These are phyloP conservation scores for Prunus campanulata DNA, from an alignment of 306 rosid genomes.

Conservation along the genomic window DNA sequence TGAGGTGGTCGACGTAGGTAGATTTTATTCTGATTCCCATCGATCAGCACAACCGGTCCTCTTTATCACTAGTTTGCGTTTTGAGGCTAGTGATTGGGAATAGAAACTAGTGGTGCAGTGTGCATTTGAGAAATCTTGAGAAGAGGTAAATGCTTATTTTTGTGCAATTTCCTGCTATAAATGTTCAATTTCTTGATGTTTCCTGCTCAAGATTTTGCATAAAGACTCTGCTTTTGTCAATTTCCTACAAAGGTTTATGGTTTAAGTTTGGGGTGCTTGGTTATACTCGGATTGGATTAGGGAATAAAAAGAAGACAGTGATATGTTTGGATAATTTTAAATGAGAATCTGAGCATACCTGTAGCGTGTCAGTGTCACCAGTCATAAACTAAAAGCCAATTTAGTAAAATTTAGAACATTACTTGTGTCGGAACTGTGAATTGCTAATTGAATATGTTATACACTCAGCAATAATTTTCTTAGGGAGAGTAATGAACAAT, in stretches of 20 bases:
- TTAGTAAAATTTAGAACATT: not conserved
- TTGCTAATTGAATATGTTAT: not conserved
- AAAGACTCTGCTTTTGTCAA: not conserved
- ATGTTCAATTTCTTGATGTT: not conserved
- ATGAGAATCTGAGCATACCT: not conserved
- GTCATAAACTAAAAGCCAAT: not conserved
- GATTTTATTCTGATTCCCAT: no score
- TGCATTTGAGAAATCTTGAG: not conserved
- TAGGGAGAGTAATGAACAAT: not conserved
- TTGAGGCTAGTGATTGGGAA: not conserved
- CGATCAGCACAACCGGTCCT: not conserved
- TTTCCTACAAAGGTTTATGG: not conserved
- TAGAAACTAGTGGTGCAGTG: not conserved
- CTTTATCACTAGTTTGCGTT: not conserved
- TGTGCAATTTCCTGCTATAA: not conserved
- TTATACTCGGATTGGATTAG: no score
- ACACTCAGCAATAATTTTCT: not conserved
- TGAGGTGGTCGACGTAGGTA: no score
- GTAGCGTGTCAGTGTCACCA: no score
- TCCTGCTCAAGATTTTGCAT: not conserved
- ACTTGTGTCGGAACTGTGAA: not conserved
- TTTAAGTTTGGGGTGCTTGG: not conserved
- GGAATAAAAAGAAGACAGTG: not conserved
- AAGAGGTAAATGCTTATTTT: not conserved
- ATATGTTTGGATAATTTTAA: no score